A percentile compares a stretch with the other conserved stretches of the same genome.
Evolutionary conservation across 257 asterid species (phyloP).

Genomic region (Solanum piurae): DNA sequence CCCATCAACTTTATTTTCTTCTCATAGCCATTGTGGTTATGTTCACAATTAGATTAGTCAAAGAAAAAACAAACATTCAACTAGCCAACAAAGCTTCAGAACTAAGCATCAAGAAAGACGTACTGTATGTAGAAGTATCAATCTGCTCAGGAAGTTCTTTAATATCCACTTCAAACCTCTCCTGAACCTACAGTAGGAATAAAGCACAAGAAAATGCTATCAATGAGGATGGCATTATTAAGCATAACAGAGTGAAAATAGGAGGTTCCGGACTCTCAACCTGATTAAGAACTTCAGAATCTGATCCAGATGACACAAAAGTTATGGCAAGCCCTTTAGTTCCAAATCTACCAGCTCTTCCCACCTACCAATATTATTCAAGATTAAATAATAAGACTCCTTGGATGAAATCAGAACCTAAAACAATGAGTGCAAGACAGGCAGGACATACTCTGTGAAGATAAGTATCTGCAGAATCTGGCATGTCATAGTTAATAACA

Average conservation of each 20-base stretch:
- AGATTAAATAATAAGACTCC: not conserved
- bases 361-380: constrained; percentile 38
- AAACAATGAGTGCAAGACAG: not conserved
- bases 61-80: not conserved
- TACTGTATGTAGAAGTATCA: constrained; percentile 86
- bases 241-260: not conserved
- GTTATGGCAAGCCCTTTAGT: constrained; percentile 95
- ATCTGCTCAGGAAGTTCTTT: constrained; percentile 84
- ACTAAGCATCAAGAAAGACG: constrained; percentile 9
- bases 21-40: not conserved
- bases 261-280: constrained; percentile 4
- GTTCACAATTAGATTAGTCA: not conserved
- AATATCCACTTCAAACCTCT: constrained; percentile 77
- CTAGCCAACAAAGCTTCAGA: not conserved
- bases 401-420: not conserved
- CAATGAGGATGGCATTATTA: not conserved
- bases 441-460: constrained; percentile 61
- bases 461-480: constrained; percentile 87
- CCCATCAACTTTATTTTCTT: not conserved
- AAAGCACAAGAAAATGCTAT: not conserved
- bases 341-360: constrained; percentile 95
- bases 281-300: constrained; percentile 91
- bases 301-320: constrained; percentile 83
- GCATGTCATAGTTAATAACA: constrained; percentile 92
- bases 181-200: constrained; percentile 55